phyloP scores from a whole-genome alignment of 2,329 filamentous ascomycete species.

The Hypocrella siamensis region DNA sequence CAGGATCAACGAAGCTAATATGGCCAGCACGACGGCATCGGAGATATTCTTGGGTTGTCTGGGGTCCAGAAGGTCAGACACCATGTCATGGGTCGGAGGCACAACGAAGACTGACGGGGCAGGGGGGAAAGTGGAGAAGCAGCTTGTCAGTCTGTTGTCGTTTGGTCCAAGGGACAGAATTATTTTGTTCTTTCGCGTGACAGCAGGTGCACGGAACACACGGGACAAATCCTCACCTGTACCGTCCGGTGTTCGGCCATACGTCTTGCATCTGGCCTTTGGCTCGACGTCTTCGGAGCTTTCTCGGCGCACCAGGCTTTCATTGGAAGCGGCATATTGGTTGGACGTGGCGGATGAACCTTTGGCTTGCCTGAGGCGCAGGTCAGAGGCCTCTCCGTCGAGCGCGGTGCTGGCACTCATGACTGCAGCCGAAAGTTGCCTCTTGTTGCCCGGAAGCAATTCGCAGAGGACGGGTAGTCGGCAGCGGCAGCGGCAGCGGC shows the following conservation, averaged over 20 bases:
- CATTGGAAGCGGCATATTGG: no score
- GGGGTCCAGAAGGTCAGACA: conserved; percentile 88
- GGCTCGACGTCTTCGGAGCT: conserved; percentile 3
- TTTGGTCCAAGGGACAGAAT: no score
- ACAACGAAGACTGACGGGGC: conserved; percentile 68
- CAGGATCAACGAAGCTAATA: conserved; percentile 61
- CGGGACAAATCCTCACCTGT: conserved; percentile 47
- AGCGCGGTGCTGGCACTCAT: conserved; percentile 1
- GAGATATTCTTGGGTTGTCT: conserved; percentile 90
- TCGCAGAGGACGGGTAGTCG: no score
- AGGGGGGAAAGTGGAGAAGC: neutral
- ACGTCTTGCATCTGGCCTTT: conserved; percentile 44
- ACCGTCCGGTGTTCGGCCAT: conserved; percentile 79
- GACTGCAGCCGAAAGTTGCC: neutral
- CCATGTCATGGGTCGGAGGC: conserved; percentile 95
- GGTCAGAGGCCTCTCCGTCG: conserved; percentile 2
- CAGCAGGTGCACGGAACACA: conserved; percentile 1
- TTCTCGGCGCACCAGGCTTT: neutral
- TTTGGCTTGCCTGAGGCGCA: conserved; percentile 2
- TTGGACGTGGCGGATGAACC: neutral
- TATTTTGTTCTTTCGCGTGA: neutral
- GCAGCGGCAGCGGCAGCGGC: no score
- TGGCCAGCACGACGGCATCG: conserved; percentile 63
- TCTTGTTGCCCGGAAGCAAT: no score
- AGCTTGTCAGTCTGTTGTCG: conserved; percentile 4